Evolutionary conservation across 176 grass and related monocot genomes (phyloP).

Genomic region (Carex cristatella): DNA sequence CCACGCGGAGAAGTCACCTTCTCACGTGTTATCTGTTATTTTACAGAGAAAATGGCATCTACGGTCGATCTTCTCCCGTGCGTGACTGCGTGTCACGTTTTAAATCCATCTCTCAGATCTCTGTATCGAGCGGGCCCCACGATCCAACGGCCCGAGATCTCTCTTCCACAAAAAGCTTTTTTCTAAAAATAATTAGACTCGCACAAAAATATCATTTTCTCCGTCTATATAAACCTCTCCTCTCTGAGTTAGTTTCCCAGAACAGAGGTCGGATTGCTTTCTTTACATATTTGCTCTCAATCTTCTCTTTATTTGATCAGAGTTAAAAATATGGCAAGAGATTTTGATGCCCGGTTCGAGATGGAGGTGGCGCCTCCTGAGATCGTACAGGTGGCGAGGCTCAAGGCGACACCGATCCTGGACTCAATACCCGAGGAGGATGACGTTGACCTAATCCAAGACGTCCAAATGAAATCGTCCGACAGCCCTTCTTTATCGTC

Average conservation of each 20-base stretch:
- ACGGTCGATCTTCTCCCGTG: not conserved
- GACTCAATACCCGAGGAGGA: slow-evolving; percentile 33
- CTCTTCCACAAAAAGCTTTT: not conserved
- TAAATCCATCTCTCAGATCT: not conserved
- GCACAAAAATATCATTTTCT: not conserved
- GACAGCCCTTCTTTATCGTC: not conserved
- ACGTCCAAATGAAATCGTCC: not conserved
- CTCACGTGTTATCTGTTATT: not conserved
- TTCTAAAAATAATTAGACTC: not conserved
- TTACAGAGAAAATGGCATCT: not conserved
- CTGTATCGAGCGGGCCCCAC: not conserved
- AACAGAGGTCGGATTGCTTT: not conserved
- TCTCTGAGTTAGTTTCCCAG: not conserved
- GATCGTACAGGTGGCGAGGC: slow-evolving; percentile 30
- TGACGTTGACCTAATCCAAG: slow-evolving; percentile 14
- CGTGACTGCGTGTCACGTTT: not conserved
- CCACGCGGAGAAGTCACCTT: not conserved
- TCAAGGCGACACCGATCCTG: slow-evolving; percentile 20
- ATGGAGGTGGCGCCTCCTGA: slow-evolving; percentile 33
- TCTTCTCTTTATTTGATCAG: not conserved
- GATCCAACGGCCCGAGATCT: not conserved
- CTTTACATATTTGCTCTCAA: not conserved
- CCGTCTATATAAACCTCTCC: not conserved
- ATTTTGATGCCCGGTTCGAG: slow-evolving; percentile 3
- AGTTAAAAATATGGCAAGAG: not conserved